These are phyloP conservation scores for Lactifluus volemus DNA, from an alignment of 768 basidiomycete genomes.

Conservation along the genomic window DNA sequence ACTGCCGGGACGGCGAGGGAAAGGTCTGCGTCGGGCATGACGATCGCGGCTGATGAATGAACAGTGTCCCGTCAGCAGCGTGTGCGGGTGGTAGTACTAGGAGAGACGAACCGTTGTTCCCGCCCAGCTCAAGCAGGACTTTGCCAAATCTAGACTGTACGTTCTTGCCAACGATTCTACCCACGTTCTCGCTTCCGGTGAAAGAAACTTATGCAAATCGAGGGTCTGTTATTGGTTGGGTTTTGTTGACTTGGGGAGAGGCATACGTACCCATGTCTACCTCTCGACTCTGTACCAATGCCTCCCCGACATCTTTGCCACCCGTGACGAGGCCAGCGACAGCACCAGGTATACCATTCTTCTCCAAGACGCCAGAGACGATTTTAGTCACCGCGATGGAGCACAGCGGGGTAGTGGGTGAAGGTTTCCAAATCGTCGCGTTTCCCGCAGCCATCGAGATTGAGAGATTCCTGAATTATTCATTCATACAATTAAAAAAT, in stretches of 20 bases:
- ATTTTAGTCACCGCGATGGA: constrained; percentile 89
- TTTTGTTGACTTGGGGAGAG: too few relatives aligned
- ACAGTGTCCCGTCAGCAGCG: not conserved
- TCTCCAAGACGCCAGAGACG: constrained; percentile 69
- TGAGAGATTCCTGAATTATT: constrained; percentile 66
- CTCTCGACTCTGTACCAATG: constrained; percentile 59
- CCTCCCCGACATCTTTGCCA: constrained; percentile 70
- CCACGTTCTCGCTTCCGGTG: constrained; percentile 87
- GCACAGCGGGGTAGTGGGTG: constrained; percentile 80
- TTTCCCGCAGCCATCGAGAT: constrained; percentile 87
- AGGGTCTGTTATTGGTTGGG: not conserved
- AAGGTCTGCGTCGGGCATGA: constrained; percentile 92
- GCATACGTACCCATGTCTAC: constrained; percentile 67
- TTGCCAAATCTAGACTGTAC: constrained; percentile 89
- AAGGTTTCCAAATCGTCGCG: constrained; percentile 93
- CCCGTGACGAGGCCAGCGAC: constrained; percentile 79
- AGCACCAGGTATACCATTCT: constrained; percentile 77
- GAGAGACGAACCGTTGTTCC: constrained; percentile 73
- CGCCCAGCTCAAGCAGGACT: constrained; percentile 83
- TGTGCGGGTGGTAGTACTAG: not conserved
- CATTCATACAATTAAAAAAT: not conserved
- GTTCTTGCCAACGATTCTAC: constrained; percentile 76
- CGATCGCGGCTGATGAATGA: constrained; percentile 61
- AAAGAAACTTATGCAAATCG: constrained; percentile 61
- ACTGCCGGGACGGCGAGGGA: constrained; percentile 82